A percentile compares a stretch with the other conserved stretches of the same genome.
phyloP scores from a whole-genome alignment of 345 rosid genomes.

The Moricandia arvensis region DNA sequence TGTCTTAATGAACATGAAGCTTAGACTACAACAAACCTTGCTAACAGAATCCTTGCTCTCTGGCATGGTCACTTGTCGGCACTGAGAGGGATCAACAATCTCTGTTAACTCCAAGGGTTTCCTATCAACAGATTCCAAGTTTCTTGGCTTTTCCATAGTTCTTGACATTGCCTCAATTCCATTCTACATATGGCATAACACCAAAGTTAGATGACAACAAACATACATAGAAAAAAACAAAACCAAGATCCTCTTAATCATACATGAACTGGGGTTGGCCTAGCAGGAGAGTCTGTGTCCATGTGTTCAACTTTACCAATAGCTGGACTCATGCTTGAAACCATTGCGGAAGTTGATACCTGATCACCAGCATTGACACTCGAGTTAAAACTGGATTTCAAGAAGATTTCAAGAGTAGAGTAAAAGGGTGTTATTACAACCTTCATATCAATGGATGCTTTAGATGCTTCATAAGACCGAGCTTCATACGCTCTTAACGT shows the following conservation, averaged over 20 bases:
- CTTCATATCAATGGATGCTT: constrained; percentile 39
- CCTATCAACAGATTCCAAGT: constrained; percentile 56
- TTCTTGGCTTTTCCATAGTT: constrained; percentile 76
- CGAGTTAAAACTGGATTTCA: not conserved
- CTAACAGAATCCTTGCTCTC: constrained; percentile 70
- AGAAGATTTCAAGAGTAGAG: too few species aligned
- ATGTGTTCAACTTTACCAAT: constrained; percentile 48
- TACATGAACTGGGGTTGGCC: constrained; percentile 42
- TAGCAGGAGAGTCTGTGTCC: constrained; percentile 50
- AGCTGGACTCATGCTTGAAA: constrained; percentile 41
- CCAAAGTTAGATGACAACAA: not conserved
- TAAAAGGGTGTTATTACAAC: not conserved
- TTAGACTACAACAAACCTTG: constrained; percentile 53
- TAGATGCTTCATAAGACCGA: constrained; percentile 48
- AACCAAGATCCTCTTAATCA: not conserved
- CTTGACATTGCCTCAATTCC: constrained; percentile 79
- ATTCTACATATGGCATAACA: constrained; percentile 49
- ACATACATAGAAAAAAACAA: not conserved
- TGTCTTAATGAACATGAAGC: not conserved
- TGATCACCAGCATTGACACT: constrained; percentile 20
- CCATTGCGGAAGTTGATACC: constrained; percentile 48
- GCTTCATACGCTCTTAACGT: constrained; percentile 46
- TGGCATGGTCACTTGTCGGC: constrained; percentile 68
- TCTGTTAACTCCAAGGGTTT: constrained; percentile 81
- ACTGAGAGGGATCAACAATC: constrained; percentile 62